Percentiles rank a stretch among this genome's conserved stretches.
phyloP scores from a whole-genome alignment of 352 stramenopile species.

The Blastocystis hominis region DNA sequence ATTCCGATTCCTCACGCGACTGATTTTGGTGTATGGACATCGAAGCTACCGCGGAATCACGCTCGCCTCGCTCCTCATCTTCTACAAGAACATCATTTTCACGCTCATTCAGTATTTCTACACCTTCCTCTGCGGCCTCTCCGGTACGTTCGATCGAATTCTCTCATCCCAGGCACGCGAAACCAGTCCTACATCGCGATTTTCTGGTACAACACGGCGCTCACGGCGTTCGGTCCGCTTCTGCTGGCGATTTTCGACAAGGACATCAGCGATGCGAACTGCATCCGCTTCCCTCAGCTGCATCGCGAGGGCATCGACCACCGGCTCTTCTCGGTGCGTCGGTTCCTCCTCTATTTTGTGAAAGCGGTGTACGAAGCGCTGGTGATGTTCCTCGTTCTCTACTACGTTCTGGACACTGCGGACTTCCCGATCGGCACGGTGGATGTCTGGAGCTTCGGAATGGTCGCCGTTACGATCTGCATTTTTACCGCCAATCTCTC shows the following conservation, averaged over 20 bases:
- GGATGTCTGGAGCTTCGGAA: background rate
- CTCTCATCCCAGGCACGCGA: too few relatives aligned
- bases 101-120: conserved; percentile 80
- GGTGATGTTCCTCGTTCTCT: background rate
- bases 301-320: conserved; percentile 28
- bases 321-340: background rate
- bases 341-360: background rate
- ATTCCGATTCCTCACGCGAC: conserved; percentile 86
- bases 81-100: conserved; percentile 97
- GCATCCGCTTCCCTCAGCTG: background rate
- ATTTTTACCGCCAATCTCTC: conserved; percentile 2
- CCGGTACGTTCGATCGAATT: too few relatives aligned
- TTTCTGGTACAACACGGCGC: background rate
- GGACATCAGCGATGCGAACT: background rate
- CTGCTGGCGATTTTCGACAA: background rate
- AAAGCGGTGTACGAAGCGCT: background rate
- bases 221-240: background rate
- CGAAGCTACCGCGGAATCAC: conserved; percentile 93
- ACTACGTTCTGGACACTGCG: background rate
- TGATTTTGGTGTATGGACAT: conserved; percentile 91
- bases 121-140: conserved; percentile 84
- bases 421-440: background rate
- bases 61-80: conserved; percentile 87
- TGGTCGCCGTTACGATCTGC: background rate
- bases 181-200: background rate